Base-by-base conservation (phyloP, 768 basidiomycete genomes). In the Psilocybe cyanescens region DNA sequence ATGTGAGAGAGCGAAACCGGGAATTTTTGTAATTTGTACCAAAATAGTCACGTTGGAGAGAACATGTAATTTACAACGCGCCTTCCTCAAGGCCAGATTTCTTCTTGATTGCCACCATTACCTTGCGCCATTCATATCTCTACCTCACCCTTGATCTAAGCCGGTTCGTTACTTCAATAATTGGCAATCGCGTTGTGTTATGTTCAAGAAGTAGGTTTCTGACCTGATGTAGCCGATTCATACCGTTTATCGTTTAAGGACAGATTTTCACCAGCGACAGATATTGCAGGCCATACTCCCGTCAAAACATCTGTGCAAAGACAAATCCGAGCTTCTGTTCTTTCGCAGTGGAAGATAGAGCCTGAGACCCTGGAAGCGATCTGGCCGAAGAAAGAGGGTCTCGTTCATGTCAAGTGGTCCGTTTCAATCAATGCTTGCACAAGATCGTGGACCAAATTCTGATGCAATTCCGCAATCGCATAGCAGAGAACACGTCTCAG, bases 321-420 rank as follows among this genome's bases (percentile, higher is more conserved):
- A 70, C 84, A 86, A 66, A 95, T 99, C 75, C 89, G 97, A 58
- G 78, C 88, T 24, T 82, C 81, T 48, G 79, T 97, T 33, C 81
- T 97, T 52, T 83, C 89, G 17, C 95, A 97, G 73, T 91, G 94
- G 84, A 91, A 87, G 68, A 84, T 93, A 54, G 86, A 88, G 63
- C 82, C 86, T 45, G 93, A 92, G 64, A 86, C 89, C 2, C 78
- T 99, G 31, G 97, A 99, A 71, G 85, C 85, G 68, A 85, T 99
- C 55, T 99, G 97, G 97, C 94, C 96, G 2, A 99, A 99, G 91
- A 99, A 99, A 82, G 97, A 98, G 80, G 83, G 89, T 2, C 80
- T 98, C 50, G 89, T 91, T 4, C 90, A 92, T 69, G 93, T 95
- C 62, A 99, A 99, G 81, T 99, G 97, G 97, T 95, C 75, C 66